These are phyloP conservation scores for Aspergillus ibericus DNA, from an alignment of 2,329 filamentous ascomycete species.

Conservation along the genomic window DNA sequence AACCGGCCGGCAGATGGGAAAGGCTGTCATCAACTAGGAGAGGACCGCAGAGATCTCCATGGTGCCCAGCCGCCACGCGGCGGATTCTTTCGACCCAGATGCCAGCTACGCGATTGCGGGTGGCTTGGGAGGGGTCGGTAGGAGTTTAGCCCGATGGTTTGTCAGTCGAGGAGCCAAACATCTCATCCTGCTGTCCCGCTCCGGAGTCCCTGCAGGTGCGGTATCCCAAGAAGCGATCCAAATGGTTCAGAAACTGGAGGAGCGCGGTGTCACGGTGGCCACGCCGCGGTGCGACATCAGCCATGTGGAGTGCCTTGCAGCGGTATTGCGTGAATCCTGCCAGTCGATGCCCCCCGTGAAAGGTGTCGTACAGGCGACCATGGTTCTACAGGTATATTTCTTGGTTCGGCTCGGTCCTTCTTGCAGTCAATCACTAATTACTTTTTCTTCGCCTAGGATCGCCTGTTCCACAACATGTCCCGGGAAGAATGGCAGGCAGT, in stretches of 20 bases:
- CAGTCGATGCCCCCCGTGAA: conserved; percentile 15
- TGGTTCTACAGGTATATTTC: conserved; percentile 20
- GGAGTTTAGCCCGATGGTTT: conserved; percentile 25
- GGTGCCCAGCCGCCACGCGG: background rate
- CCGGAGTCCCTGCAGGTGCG: too few species aligned
- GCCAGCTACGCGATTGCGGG: conserved; percentile 25
- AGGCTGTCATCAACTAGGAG: background rate
- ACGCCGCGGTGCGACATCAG: conserved; percentile 4
- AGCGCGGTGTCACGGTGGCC: background rate
- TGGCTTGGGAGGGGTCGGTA: conserved; percentile 24
- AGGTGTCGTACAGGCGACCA: conserved; percentile 27
- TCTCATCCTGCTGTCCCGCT: conserved; percentile 24
- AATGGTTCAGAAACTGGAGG: background rate
- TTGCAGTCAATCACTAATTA: conserved; percentile 30
- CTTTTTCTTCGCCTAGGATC: background rate
- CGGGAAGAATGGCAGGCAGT: background rate
- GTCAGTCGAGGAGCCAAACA: conserved; percentile 18
- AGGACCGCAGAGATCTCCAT: background rate
- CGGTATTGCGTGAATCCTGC: conserved; percentile 10
- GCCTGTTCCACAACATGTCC: background rate
- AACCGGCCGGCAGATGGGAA: background rate
- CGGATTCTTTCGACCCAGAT: conserved; percentile 9
- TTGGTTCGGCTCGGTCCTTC: background rate
- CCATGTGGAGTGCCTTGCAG: conserved; percentile 1
- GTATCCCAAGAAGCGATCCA: conserved; percentile 5